Conservation (phyloP, 2,329 filamentous ascomycete species). For the Capronia americana region DNA sequence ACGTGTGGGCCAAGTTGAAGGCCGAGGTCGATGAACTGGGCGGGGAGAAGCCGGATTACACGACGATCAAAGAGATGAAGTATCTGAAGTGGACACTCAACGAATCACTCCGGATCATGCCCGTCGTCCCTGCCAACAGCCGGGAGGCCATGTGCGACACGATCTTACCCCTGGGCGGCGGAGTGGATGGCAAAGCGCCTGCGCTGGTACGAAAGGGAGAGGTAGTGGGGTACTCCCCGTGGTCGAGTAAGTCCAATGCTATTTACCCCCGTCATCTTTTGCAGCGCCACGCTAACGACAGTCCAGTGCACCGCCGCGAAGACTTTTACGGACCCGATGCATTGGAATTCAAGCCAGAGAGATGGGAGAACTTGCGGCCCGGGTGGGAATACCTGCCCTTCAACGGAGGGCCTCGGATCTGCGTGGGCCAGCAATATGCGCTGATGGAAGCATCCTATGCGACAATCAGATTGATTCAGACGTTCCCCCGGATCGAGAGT, state of each 20-base stretch:
- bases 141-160: constrained; percentile 51
- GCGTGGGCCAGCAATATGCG: constrained; percentile 74
- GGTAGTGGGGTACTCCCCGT: constrained; percentile 53
- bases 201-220: constrained; percentile 57
- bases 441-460: constrained; percentile 73
- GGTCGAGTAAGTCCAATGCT: constrained; percentile 40
- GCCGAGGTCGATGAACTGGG: constrained; percentile 40
- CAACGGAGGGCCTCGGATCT: constrained; percentile 41
- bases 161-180: constrained; percentile 57
- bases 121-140: constrained; percentile 49
- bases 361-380: constrained; percentile 45
- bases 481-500: constrained; percentile 67
- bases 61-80: constrained; percentile 39
- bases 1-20: constrained; percentile 54
- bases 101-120: constrained; percentile 52
- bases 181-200: constrained; percentile 54
- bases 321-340: constrained; percentile 45
- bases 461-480: constrained; percentile 74
- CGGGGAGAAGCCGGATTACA: constrained; percentile 36
- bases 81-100: constrained; percentile 42
- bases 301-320: constrained; percentile 41
- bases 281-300: not conserved
- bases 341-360: constrained; percentile 45
- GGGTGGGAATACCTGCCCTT: constrained; percentile 47
- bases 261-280: not conserved